Conservation (phyloP, 225 moss, liverwort and hornwort genomes). For the Thuidium tamariscinum region DNA sequence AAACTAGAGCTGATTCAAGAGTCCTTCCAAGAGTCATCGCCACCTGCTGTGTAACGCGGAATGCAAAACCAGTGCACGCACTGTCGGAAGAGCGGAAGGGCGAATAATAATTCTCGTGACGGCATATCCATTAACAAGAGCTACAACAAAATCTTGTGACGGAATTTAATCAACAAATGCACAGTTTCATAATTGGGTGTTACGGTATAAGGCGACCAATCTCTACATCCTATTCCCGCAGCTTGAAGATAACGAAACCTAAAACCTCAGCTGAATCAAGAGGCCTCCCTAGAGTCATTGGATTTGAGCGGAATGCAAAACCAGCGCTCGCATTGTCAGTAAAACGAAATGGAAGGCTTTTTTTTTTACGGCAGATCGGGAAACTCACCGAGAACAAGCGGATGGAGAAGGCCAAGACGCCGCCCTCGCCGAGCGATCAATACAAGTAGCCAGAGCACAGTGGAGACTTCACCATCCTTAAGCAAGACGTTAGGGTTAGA, state of each 20-base stretch:
- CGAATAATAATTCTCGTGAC: neutral
- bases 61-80: neutral
- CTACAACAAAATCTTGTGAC: neutral
- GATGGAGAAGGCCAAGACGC: conserved; percentile 97
- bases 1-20: neutral
- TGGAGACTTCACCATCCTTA: too few relatives aligned
- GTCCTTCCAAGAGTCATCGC: neutral
- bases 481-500: too few relatives aligned
- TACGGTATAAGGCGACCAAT: neutral
- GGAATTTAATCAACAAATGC: neutral
- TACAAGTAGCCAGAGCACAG: too few relatives aligned
- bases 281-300: neutral
- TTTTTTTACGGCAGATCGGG: neutral
- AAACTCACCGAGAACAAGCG: conserved; percentile 87
- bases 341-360: neutral
- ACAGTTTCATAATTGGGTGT: neutral
- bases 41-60: neutral
- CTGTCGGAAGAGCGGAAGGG: neutral
- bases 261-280: neutral
- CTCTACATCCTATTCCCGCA: neutral
- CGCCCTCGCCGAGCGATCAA: too few relatives aligned
- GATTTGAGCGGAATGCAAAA: neutral
- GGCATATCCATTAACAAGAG: neutral
- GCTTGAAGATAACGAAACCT: neutral
- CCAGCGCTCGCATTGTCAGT: neutral